Conservation (phyloP, 768 basidiomycete species). For the Rhizopogon rudus region DNA sequence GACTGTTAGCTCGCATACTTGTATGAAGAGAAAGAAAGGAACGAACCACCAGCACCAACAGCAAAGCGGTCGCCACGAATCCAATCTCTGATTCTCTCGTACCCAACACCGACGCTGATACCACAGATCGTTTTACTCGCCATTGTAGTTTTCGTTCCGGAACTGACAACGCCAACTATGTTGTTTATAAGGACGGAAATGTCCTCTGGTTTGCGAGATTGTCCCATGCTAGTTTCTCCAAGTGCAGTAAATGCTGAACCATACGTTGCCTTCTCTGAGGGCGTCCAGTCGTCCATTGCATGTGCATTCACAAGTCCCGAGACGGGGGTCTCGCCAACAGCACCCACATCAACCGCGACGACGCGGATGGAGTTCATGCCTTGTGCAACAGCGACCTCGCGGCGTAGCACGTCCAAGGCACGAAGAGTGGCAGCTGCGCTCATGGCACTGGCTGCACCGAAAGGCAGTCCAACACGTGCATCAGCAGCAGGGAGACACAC, state of each 20-base stretch:
- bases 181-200: slow-evolving; percentile 53
- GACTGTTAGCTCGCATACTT: slow-evolving; percentile 6
- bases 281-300: slow-evolving; percentile 68
- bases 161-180: slow-evolving; percentile 55
- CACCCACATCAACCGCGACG: slow-evolving; percentile 71
- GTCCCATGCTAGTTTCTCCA: slow-evolving; percentile 29
- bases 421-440: slow-evolving; percentile 68
- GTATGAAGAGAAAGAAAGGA: not conserved
- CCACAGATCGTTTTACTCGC: slow-evolving; percentile 39
- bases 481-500: slow-evolving; percentile 73
- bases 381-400: slow-evolving; percentile 66
- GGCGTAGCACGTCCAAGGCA: slow-evolving; percentile 66
- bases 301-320: slow-evolving; percentile 31
- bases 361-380: slow-evolving; percentile 52
- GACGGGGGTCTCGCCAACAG: slow-evolving; percentile 28
- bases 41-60: slow-evolving; percentile 76
- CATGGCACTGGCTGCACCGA: slow-evolving; percentile 62
- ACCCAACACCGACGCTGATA: slow-evolving; percentile 36
- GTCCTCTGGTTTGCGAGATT: slow-evolving; percentile 49
- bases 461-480: slow-evolving; percentile 72
- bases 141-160: slow-evolving; percentile 36
- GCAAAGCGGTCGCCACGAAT: slow-evolving; percentile 64
- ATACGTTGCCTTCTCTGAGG: slow-evolving; percentile 69
- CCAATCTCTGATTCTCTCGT: slow-evolving; percentile 45
- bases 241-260: slow-evolving; percentile 61